Evolutionary conservation across 495 filamentous ascomycete genomes (phyloP).

Genomic region (Venustampulla echinocandica): DNA sequence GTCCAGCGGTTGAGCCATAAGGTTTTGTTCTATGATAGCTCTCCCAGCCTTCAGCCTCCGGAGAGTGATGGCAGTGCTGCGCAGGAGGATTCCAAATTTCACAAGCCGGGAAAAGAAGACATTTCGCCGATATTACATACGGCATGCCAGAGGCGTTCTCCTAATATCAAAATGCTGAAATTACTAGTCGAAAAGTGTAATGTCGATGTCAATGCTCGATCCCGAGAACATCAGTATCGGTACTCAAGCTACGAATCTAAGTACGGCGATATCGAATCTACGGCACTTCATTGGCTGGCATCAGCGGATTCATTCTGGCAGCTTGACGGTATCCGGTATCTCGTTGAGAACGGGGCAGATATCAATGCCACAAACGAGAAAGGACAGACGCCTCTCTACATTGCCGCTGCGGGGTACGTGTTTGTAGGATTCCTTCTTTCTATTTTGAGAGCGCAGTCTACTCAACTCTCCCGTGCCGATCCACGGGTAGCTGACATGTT

Average conservation of each 20-base stretch:
- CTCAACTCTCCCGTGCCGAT: too few species aligned
- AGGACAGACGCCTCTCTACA: constrained; percentile 33
- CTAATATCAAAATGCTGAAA: constrained; percentile 35
- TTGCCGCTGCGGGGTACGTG: too few species aligned
- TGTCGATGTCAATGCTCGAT: constrained; percentile 27
- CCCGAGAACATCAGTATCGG: background rate
- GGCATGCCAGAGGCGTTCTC: constrained; percentile 21
- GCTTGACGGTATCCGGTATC: constrained; percentile 32
- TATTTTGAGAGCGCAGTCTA: too few species aligned
- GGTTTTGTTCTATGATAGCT: constrained; percentile 5
- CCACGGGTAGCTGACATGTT: too few species aligned
- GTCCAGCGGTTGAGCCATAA: background rate
- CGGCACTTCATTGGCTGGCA: constrained; percentile 31
- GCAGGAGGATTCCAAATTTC: too few species aligned
- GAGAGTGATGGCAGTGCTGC: constrained; percentile 9
- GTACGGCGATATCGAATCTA: too few species aligned
- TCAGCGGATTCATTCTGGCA: constrained; percentile 37
- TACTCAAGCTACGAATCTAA: background rate
- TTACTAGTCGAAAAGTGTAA: constrained; percentile 33
- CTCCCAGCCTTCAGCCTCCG: background rate
- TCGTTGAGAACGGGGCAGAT: constrained; percentile 33
- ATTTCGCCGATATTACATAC: constrained; percentile 4
- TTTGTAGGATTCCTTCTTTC: too few species aligned
- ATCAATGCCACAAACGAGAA: constrained; percentile 25
- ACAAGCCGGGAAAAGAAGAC: too few species aligned